Conservation (phyloP, 2,329 filamentous ascomycete species). For the Whalleya microplaca region DNA sequence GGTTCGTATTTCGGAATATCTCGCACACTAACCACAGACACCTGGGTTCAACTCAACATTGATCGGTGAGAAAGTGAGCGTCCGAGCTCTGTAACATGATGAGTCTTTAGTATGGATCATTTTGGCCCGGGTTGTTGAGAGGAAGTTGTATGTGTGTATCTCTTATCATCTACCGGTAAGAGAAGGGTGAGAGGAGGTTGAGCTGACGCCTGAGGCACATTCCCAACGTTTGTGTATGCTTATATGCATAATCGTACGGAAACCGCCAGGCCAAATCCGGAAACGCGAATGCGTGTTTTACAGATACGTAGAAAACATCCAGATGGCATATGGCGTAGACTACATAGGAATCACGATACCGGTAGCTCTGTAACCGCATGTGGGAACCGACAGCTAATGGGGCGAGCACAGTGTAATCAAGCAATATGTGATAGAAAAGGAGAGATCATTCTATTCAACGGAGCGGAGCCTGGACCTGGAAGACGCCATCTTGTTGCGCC, state of each 20-base stretch:
- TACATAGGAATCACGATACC: too few species aligned
- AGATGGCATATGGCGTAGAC: too few species aligned
- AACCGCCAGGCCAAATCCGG: background rate
- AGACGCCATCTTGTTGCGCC: background rate
- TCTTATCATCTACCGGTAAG: background rate
- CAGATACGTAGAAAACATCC: too few species aligned
- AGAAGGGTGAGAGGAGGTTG: background rate
- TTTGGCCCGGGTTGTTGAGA: background rate
- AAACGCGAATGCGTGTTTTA: background rate
- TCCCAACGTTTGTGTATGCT: background rate
- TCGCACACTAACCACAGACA: too few species aligned
- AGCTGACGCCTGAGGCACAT: background rate
- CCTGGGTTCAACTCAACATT: too few species aligned
- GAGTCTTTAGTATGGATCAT: too few species aligned
- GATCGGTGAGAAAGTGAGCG: too few species aligned
- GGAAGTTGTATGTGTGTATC: background rate
- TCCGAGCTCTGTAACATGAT: too few species aligned
- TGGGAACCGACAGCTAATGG: background rate
- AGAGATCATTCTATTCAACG: background rate
- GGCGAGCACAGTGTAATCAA: background rate
- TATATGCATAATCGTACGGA: background rate
- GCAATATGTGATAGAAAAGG: background rate
- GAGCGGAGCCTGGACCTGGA: background rate
- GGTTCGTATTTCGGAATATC: too few species aligned
- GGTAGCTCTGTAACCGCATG: background rate